Conservation (phyloP, 2,329 filamentous ascomycete species). For the Arthroderma sp. region DNA sequence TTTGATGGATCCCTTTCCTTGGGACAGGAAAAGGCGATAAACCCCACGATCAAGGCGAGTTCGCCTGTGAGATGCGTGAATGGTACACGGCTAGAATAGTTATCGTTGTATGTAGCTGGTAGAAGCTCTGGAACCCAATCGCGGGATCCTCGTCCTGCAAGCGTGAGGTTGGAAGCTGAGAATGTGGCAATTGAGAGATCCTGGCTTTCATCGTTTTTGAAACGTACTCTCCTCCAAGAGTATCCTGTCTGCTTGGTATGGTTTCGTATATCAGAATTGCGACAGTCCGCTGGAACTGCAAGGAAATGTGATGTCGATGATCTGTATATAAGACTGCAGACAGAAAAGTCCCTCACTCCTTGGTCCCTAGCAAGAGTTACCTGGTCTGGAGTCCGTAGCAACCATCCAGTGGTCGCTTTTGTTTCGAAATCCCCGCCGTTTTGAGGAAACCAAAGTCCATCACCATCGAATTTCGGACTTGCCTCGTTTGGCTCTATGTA, state of each 20-base stretch:
- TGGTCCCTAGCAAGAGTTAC: not conserved
- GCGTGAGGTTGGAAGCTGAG: conserved; percentile 7
- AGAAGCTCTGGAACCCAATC: conserved; percentile 18
- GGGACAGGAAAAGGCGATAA: conserved; percentile 17
- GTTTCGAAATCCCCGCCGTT: not conserved
- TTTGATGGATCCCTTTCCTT: not conserved
- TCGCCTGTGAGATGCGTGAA: conserved; percentile 14
- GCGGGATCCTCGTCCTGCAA: conserved; percentile 14
- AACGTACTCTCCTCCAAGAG: not conserved
- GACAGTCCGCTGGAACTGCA: conserved; percentile 14
- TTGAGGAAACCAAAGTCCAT: conserved; percentile 1
- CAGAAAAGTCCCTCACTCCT: conserved; percentile 4
- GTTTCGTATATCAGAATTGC: not conserved
- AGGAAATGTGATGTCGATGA: conserved; percentile 12
- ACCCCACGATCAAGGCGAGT: conserved; percentile 17
- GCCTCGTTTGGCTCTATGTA: conserved; percentile 10
- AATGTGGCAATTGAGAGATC: conserved; percentile 13
- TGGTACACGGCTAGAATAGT: not conserved
- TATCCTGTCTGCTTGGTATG: not conserved
- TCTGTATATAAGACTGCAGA: conserved; percentile 14
- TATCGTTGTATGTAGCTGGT: conserved; percentile 13
- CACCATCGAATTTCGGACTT: conserved; percentile 5
- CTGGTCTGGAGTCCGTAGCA: conserved; percentile 6
- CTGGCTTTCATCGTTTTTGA: not conserved
- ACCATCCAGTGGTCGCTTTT: conserved; percentile 9